Conservation (phyloP, 306 rosid species). For the Begonia loranthoides region DNA sequence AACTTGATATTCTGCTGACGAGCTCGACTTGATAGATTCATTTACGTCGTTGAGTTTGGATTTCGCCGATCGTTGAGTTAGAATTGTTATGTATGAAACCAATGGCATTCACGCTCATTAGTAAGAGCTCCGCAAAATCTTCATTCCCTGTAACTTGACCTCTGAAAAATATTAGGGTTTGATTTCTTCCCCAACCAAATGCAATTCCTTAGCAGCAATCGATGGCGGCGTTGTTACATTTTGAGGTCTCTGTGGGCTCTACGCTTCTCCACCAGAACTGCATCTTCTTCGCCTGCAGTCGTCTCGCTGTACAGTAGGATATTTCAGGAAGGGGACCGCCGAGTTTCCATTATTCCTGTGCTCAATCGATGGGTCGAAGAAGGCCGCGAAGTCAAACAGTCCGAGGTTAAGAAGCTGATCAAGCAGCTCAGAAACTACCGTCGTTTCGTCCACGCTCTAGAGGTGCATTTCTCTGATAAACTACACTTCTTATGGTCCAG, state of each 20-base stretch:
- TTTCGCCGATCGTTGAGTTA: too few relatives aligned
- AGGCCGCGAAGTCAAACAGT: conserved; percentile 21
- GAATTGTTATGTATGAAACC: too few relatives aligned
- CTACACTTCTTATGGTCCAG: background rate
- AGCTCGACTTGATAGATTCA: too few relatives aligned
- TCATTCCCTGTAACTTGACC: background rate
- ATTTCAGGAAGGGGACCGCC: conserved; percentile 22
- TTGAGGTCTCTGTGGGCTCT: conserved; percentile 11
- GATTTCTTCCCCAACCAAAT: conserved; percentile 1
- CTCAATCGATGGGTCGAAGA: conserved; percentile 48
- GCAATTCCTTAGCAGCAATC: conserved; percentile 22
- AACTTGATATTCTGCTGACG: too few relatives aligned
- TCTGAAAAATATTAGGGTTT: background rate
- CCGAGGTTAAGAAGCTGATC: conserved; percentile 21
- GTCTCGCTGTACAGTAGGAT: conserved; percentile 27
- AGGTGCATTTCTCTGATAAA: conserved; percentile 18
- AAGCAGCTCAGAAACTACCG: conserved; percentile 24
- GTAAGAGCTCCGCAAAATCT: too few relatives aligned
- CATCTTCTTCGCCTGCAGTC: conserved; percentile 9
- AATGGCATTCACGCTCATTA: too few relatives aligned
- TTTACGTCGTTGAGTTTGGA: too few relatives aligned
- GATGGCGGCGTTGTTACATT: conserved; percentile 10
- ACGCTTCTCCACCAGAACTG: conserved; percentile 11
- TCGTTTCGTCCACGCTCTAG: conserved; percentile 58
- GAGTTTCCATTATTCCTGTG: conserved; percentile 22